phyloP scores from a whole-genome alignment of 306 rosid species.

The Castanea sativa region DNA sequence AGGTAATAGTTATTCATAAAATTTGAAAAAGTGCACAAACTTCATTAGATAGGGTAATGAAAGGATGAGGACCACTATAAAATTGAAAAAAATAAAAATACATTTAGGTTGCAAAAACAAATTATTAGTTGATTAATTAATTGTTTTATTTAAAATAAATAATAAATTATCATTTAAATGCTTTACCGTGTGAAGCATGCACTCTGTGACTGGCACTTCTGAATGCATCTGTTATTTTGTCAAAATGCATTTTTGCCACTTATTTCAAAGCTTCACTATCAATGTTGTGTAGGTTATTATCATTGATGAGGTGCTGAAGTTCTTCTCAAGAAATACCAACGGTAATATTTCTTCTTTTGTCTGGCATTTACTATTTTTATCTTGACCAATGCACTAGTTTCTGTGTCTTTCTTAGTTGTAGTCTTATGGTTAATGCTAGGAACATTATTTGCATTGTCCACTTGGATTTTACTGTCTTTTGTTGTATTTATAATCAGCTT shows the following conservation, averaged over 20 bases:
- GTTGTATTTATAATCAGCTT: not conserved
- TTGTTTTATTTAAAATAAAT: not conserved
- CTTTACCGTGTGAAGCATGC: not conserved
- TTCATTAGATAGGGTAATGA: not conserved
- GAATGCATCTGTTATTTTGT: not conserved
- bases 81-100: not conserved
- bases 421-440: not conserved
- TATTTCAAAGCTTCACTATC: constrained; percentile 11
- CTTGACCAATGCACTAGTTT: constrained; percentile 6
- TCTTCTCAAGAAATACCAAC: constrained; percentile 75
- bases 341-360: constrained; percentile 46
- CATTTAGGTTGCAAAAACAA: not conserved
- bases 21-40: not conserved
- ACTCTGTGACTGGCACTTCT: not conserved
- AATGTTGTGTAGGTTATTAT: constrained; percentile 60
- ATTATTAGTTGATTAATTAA: not conserved
- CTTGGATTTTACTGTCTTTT: not conserved
- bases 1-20: not conserved
- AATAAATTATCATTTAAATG: not conserved
- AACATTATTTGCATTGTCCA: not conserved
- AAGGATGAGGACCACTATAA: not conserved
- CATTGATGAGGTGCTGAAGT: constrained; percentile 88
- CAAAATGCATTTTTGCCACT: not conserved
- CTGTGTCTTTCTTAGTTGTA: not conserved
- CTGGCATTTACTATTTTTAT: constrained; percentile 5